These are phyloP conservation scores for Celoporthe dispersa DNA, from an alignment of 2,329 filamentous ascomycete species.

Conservation along the genomic window DNA sequence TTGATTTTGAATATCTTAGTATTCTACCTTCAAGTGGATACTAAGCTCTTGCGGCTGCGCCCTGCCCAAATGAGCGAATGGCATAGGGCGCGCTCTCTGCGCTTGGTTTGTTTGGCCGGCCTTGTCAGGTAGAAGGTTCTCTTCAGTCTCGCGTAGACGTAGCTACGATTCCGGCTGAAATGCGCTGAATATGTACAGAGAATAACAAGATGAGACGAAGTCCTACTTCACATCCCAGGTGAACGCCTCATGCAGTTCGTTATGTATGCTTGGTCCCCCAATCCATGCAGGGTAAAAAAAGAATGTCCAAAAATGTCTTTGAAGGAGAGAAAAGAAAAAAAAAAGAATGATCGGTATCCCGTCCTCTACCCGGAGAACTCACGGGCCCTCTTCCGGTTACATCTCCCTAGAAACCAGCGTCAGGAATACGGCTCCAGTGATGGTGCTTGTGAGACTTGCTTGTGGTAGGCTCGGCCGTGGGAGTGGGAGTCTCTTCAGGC, in stretches of 20 bases:
- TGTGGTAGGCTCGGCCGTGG: neutral
- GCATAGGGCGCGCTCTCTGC: neutral
- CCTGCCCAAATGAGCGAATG: neutral
- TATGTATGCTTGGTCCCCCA: neutral
- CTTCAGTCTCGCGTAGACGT: neutral
- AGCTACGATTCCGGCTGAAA: neutral
- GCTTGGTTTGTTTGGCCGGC: neutral
- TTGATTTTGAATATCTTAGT: neutral
- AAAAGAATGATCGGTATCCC: neutral
- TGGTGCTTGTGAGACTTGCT: conserved; percentile 4
- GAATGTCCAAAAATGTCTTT: neutral
- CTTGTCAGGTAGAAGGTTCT: neutral
- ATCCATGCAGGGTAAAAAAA: neutral
- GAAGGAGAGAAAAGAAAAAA: neutral
- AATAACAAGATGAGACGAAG: neutral
- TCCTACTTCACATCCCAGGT: neutral
- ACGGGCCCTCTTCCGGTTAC: neutral
- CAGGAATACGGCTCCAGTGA: neutral
- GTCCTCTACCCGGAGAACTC: neutral
- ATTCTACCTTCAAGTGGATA: neutral
- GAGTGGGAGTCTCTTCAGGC: neutral
- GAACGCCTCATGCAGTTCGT: neutral
- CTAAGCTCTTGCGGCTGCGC: neutral
- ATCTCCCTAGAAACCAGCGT: neutral
- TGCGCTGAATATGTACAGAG: neutral